These are phyloP conservation scores for Talaromyces sp. DNA, from an alignment of 2,329 filamentous ascomycete species.

Conservation along the genomic window DNA sequence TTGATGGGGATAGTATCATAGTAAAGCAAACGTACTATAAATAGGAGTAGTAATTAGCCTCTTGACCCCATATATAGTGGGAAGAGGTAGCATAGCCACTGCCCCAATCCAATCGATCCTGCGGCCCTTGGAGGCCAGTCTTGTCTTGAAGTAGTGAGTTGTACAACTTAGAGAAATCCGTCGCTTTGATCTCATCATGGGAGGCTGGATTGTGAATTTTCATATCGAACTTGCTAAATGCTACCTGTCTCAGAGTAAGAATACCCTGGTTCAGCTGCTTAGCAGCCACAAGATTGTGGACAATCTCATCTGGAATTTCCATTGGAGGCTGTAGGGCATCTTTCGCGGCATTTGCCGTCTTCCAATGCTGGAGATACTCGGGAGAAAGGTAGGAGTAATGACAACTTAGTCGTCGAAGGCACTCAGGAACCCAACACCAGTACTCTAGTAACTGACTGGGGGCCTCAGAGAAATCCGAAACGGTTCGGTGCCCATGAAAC, in stretches of 20 bases:
- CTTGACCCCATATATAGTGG: conserved; percentile 19
- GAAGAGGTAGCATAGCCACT: conserved; percentile 15
- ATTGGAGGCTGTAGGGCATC: not conserved
- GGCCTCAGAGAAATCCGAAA: not conserved
- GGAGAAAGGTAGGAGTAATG: not conserved
- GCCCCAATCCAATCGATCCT: conserved; percentile 13
- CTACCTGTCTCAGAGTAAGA: conserved; percentile 12
- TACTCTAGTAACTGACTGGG: not conserved
- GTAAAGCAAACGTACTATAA: conserved; percentile 10
- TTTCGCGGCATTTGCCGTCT: not conserved
- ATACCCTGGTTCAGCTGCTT: conserved; percentile 14
- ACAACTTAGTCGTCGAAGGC: not conserved
- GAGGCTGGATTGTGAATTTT: conserved; percentile 14
- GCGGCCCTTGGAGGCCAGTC: conserved; percentile 9
- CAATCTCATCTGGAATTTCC: conserved; percentile 5
- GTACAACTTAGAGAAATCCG: not conserved
- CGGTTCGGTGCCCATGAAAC: not conserved
- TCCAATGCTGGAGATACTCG: not conserved
- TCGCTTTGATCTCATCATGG: conserved; percentile 4
- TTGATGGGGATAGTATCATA: not conserved
- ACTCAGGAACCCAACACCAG: not conserved
- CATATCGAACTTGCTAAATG: conserved; percentile 17
- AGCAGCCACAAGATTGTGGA: not conserved
- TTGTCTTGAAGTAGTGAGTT: not conserved
- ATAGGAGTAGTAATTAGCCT: conserved; percentile 19